phyloP scores from a whole-genome alignment of 1,139 yeast genomes.

The Saccharomyces hybrid region DNA sequence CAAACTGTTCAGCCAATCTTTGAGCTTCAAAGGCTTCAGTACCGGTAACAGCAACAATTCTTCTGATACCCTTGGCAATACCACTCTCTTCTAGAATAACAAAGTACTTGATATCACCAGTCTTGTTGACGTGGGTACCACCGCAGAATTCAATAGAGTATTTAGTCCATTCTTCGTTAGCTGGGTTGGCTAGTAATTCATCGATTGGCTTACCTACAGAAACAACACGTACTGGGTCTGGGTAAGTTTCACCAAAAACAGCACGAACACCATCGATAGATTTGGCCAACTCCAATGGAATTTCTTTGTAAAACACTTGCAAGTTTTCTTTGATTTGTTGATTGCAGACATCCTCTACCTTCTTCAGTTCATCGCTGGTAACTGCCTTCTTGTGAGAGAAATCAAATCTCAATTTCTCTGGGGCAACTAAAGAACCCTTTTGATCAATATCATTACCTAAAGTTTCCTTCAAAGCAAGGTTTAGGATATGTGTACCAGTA shows the following conservation, averaged over 20 bases:
- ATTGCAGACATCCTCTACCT: constrained; percentile 70
- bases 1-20: constrained; percentile 68
- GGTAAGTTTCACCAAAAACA: constrained; percentile 96
- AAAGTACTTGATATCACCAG: constrained; percentile 88
- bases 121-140: constrained; percentile 91
- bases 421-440: constrained; percentile 92
- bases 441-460: constrained; percentile 87
- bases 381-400: constrained; percentile 86
- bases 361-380: constrained; percentile 57
- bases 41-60: constrained; percentile 96
- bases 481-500: constrained; percentile 94
- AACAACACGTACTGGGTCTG: constrained; percentile 97
- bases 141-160: constrained; percentile 95
- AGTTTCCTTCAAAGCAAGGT: constrained; percentile 77
- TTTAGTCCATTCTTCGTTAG: constrained; percentile 63
- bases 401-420: constrained; percentile 92
- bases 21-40: constrained; percentile 85
- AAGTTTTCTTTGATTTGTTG: constrained; percentile 63
- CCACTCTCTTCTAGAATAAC: constrained; percentile 91
- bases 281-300: constrained; percentile 62
- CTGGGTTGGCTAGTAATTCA: constrained; percentile 64
- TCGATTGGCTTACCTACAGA: constrained; percentile 89
- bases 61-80: constrained; percentile 96
- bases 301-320: constrained; percentile 75
- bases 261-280: constrained; percentile 84